Evolutionary conservation across 805 yeast genomes (phyloP), one percentile per base, ranked within the genome.

Genomic region (Candida ponderosae): DNA sequence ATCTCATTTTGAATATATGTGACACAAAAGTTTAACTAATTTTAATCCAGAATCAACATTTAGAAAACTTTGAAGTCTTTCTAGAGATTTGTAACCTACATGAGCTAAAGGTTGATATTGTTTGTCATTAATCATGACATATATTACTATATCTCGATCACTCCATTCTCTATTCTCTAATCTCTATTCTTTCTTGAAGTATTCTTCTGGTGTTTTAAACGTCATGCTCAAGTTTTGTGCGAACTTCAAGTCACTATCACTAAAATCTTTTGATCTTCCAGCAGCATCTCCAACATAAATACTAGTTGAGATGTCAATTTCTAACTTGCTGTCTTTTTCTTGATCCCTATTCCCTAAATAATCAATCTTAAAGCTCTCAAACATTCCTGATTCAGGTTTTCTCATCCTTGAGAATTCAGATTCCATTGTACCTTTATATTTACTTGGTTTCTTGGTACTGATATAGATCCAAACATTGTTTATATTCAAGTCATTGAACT

Each of bases 221-320:
- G 46, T 43, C 2, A 87, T 32, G 0, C 74, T 74, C 2, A 72
- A 51, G 16, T 63, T 67, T 31, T 64, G 44, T 0, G 97, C 96
- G 66, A 89, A 89, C 38, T 42, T 53, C 44, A 54, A 57, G 56
- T 90, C 98, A 34, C 83, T 74, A 47, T 84, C 88, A 66, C 93
- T 84, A 53, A 81, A 83, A 57, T 90, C 97, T 0, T 52, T 57
- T 2, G 54, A 50, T 37, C 97, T 66, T 1, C 97, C 98, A 6
- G 96, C 97, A 0, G 97, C 97, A 62, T 90, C 98, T 6, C 98
- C 98, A n/a, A 88, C 89, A 56, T 62, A 93, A 37, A 79, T 65
- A 35, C 85, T 73, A 9, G 57, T 45, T 0, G 53, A 59, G 34
- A 53, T 35, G 47, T 76, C 78, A 2, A 78, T 46, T 21, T 21